These are phyloP conservation scores for Phtheirospermum japonicum DNA, from an alignment of 257 asterid species.

Conservation along the genomic window DNA sequence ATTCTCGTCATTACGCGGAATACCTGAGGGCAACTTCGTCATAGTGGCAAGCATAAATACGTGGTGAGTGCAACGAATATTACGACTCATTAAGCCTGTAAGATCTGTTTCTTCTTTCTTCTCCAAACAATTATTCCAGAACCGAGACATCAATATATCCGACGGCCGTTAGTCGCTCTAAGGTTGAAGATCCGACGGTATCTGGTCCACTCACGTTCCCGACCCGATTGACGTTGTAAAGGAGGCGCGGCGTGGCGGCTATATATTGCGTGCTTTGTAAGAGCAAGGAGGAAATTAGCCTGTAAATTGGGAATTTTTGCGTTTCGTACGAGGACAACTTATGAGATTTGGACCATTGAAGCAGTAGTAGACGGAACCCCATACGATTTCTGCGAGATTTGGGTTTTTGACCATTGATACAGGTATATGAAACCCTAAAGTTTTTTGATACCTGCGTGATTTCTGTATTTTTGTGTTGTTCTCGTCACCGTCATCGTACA, in stretches of 20 bases:
- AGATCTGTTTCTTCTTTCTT: constrained; percentile 20
- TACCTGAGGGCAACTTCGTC: constrained; percentile 36
- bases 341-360: constrained; percentile 34
- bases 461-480: constrained; percentile 33
- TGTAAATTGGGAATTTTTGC: constrained; percentile 7
- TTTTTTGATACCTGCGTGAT: constrained; percentile 44
- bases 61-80: constrained; percentile 32
- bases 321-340: neutral
- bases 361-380: constrained; percentile 27
- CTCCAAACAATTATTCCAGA: constrained; percentile 24
- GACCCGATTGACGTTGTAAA: constrained; percentile 26
- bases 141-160: constrained; percentile 15
- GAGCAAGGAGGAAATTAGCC: constrained; percentile 16
- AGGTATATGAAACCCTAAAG: constrained; percentile 52
- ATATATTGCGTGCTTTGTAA: constrained; percentile 12
- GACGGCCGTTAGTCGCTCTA: constrained; percentile 22
- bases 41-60: constrained; percentile 38
- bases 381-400: constrained; percentile 29
- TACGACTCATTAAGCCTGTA: constrained; percentile 32
- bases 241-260: constrained; percentile 29
- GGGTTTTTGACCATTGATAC: constrained; percentile 28
- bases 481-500: constrained; percentile 25
- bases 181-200: constrained; percentile 33
- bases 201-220: constrained; percentile 8
- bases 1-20: constrained; percentile 18